These are phyloP conservation scores for Physcomitrium patens DNA, from an alignment of 225 moss, liverwort and hornwort species.

Conservation along the genomic window DNA sequence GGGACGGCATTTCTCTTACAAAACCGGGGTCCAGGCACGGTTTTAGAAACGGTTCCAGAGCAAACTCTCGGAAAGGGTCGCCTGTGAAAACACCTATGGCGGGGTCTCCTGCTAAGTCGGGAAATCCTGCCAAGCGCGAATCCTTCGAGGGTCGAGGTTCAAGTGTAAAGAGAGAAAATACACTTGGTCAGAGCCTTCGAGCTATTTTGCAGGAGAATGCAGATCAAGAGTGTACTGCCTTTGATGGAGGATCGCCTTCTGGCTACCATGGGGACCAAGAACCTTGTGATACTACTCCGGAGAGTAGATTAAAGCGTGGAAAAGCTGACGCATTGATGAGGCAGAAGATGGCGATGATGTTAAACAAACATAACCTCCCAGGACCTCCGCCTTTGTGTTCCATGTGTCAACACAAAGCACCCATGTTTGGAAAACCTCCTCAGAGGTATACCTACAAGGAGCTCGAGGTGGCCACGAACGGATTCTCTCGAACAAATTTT, in stretches of 20 bases:
- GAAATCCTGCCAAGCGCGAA: slow-evolving; percentile 21
- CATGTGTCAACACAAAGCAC: slow-evolving; percentile 47
- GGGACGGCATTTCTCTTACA: slow-evolving; percentile 11
- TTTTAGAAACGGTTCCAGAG: slow-evolving; percentile 31
- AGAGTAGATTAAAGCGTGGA: slow-evolving; percentile 6
- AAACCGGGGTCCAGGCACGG: slow-evolving; percentile 21
- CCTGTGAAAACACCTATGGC: slow-evolving; percentile 30
- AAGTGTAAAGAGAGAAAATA: slow-evolving; percentile 23
- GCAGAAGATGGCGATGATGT: slow-evolving; percentile 34
- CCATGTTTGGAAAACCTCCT: slow-evolving; percentile 59
- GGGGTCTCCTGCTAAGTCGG: slow-evolving; percentile 22
- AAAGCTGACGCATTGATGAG: slow-evolving; percentile 26
- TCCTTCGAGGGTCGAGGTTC: slow-evolving; percentile 9
- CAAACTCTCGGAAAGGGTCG: slow-evolving; percentile 32
- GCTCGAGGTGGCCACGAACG: slow-evolving; percentile 56
- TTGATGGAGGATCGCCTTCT: slow-evolving; percentile 29
- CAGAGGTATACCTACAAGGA: slow-evolving; percentile 55
- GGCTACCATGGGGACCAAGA: slow-evolving; percentile 40
- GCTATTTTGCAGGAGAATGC: slow-evolving; percentile 38
- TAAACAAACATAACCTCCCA: slow-evolving; percentile 38
- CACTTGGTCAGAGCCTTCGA: slow-evolving; percentile 33
- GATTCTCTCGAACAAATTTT: slow-evolving; percentile 59
- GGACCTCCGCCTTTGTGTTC: slow-evolving; percentile 53
- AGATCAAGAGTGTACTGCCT: slow-evolving; percentile 2
- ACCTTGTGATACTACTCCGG: slow-evolving; percentile 29